Base-by-base conservation (phyloP, 495 filamentous ascomycete species). In the Neurospora sp. region DNA sequence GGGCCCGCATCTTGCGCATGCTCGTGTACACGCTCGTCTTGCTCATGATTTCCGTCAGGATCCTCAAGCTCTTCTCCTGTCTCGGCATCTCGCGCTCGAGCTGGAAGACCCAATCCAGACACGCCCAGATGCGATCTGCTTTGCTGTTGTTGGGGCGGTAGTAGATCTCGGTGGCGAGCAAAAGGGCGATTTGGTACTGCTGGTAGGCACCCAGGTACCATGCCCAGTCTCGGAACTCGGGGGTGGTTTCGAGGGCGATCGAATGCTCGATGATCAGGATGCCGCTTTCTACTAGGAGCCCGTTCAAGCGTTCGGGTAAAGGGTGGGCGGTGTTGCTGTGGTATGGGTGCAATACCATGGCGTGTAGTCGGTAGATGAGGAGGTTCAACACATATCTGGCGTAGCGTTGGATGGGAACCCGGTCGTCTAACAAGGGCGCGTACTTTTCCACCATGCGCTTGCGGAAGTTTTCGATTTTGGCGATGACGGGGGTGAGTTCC, bases 31-130 rank as follows among this genome's bases (percentile, higher is more conserved):
- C 70, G 16, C 77, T 77, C 20, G 84, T 83, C 74, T 84, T 85
- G 16, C 54, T 70, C 75, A 77, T 77, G 71, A 86, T 84, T 66
- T 85, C 84, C 7, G 75, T 76, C 20, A 86, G 77, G 14, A 86
- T 79, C 18, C 78, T 74, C n/a, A 81, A 9, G 46, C 79, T 79
- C 77, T 85, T 86, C 7, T 80, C 69, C 41, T 83, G 80, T 10
- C 81, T 80, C 31, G 85, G 75, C 39, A 87, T 76, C 69, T 84
- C 82, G 1, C 82, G 76, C 12, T 89, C 86, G n/a, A 90, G 80
- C 40, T 88, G 85, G 76, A 92, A 93, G 62, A 91, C 89, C 78
- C 90, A 92, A 77, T 93, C 90, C 12, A 93, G 83, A 73, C 89
- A 91, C 7, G 82, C 80, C 91, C 91, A 93, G 69, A 93, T 90